Evolutionary conservation across 2,329 filamentous ascomycete genomes (phyloP).

Genomic region (Domatiomyces catenatus): DNA sequence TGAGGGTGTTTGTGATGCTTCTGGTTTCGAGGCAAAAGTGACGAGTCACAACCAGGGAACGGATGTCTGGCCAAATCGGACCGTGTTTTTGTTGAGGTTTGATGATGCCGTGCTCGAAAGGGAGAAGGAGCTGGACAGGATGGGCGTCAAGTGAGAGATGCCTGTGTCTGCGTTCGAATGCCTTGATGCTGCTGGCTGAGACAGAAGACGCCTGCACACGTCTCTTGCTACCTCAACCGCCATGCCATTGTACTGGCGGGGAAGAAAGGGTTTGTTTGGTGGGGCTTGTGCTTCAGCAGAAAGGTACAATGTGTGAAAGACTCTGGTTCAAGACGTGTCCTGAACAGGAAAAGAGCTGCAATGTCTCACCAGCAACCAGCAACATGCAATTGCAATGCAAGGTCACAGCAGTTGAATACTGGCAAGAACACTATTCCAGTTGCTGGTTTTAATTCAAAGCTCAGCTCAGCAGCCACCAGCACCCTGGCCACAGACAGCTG

Average conservation of each 20-base stretch:
- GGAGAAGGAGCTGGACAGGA: constrained; percentile 63
- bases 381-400: neutral
- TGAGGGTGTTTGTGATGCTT: constrained; percentile 88
- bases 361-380: neutral
- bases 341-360: neutral
- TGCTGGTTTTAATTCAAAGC: neutral
- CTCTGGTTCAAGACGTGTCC: too few relatives aligned
- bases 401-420: neutral
- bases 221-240: too few relatives aligned
- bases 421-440: neutral
- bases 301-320: too few relatives aligned
- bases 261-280: too few relatives aligned
- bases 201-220: too few relatives aligned
- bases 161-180: too few relatives aligned
- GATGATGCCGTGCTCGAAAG: constrained; percentile 79
- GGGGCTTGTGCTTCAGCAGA: too few relatives aligned
- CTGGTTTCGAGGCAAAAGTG: constrained; percentile 74
- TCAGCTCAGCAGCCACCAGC: neutral
- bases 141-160: constrained; percentile 29
- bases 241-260: too few relatives aligned
- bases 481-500: neutral
- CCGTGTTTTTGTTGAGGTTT: constrained; percentile 90
- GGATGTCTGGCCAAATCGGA: constrained; percentile 91
- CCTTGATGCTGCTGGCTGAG: too few relatives aligned
- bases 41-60: constrained; percentile 61